A percentile compares a stretch with the other conserved stretches of the same genome.
Evolutionary conservation across 164 flowering plant species (phyloP).

Genomic region (Vitis riparia): DNA sequence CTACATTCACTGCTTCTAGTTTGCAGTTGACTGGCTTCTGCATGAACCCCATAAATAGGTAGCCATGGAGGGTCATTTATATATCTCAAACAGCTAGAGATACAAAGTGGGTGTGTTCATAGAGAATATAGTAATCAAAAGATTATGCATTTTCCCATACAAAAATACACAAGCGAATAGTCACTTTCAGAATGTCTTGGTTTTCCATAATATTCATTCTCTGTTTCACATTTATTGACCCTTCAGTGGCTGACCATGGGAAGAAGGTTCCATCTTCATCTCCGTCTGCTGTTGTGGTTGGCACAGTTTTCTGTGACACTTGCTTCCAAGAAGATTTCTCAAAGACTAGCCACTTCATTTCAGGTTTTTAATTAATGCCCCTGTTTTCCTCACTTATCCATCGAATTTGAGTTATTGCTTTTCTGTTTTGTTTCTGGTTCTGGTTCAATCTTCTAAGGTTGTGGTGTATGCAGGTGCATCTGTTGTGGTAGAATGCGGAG

Average conservation of each 20-base stretch:
- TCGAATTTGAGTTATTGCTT: too few relatives aligned
- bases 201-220: slow-evolving; percentile 22
- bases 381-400: too few relatives aligned
- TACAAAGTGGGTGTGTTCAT: too few relatives aligned
- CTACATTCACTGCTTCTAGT: slow-evolving; percentile 31
- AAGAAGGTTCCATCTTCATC: slow-evolving; percentile 27
- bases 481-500: slow-evolving; percentile 56
- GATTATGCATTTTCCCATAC: too few relatives aligned
- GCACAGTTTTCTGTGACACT: slow-evolving; percentile 82
- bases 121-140: too few relatives aligned
- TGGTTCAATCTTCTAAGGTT: too few relatives aligned
- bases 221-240: slow-evolving; percentile 21
- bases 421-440: too few relatives aligned
- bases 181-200: slow-evolving; percentile 29
- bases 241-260: slow-evolving; percentile 38
- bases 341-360: slow-evolving; percentile 57
- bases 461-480: slow-evolving; percentile 42
- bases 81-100: slow-evolving; percentile 1
- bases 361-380: too few relatives aligned
- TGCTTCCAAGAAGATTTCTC: slow-evolving; percentile 60
- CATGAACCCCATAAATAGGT: slow-evolving; percentile 40
- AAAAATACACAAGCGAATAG: background rate
- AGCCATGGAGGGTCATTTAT: background rate
- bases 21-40: slow-evolving; percentile 45
- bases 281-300: slow-evolving; percentile 60